Evolutionary conservation across 345 rosid species (phyloP).

Genomic region (Citrus mangshanensis): DNA sequence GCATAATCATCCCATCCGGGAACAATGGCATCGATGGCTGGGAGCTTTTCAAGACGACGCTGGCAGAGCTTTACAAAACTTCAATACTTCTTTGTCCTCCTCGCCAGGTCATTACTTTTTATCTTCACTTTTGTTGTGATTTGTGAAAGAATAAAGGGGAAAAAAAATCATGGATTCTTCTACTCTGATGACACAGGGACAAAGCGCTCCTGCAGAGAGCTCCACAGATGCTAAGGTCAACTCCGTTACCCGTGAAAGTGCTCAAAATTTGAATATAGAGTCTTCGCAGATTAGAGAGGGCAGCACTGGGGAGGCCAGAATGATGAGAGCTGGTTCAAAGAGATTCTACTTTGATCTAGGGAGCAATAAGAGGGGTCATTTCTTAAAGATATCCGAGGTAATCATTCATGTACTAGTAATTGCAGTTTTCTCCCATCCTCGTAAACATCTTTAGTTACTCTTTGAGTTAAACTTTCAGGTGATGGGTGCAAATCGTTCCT

Average conservation of each 20-base stretch:
- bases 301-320: background rate
- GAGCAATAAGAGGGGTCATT: background rate
- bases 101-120: background rate
- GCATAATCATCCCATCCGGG: constrained; percentile 3
- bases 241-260: background rate
- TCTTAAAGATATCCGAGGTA: constrained; percentile 9
- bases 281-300: background rate
- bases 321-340: background rate
- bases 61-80: background rate
- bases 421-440: background rate
- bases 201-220: background rate
- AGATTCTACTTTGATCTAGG: constrained; percentile 9
- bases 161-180: background rate
- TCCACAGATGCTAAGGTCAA: background rate
- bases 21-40: background rate
- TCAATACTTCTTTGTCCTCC: background rate
- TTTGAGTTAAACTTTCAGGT: background rate
- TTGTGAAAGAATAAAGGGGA: too few relatives aligned
- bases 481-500: background rate
- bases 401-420: background rate
- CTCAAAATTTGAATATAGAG: background rate
- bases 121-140: background rate
- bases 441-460: background rate
- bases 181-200: background rate
- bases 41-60: background rate